A percentile compares a stretch with the other conserved stretches of the same genome.
phyloP scores from a whole-genome alignment of 2,329 filamentous ascomycete species.

The Pochonia chlamydosporia region DNA sequence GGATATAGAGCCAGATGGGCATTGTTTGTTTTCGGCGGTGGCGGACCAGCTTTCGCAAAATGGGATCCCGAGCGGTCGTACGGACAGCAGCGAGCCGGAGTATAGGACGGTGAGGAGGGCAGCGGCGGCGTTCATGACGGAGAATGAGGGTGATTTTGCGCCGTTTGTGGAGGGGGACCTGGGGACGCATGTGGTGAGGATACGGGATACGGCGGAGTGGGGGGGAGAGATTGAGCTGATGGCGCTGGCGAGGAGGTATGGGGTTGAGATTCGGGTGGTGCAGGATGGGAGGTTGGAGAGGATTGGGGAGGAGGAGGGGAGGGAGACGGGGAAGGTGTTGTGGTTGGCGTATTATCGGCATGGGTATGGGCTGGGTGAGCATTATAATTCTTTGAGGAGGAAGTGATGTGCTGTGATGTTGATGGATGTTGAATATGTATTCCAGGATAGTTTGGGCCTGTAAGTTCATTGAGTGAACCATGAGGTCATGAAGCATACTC shows the following conservation, averaged over 20 bases:
- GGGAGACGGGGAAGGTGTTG: slow-evolving; percentile 48
- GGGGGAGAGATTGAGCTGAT: slow-evolving; percentile 87
- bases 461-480: no score
- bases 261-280: slow-evolving; percentile 75
- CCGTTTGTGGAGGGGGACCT: slow-evolving; percentile 83
- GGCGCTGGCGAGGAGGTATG: slow-evolving; percentile 76
- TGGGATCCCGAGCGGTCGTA: background rate
- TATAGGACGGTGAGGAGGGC: slow-evolving; percentile 65
- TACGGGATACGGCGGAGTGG: slow-evolving; percentile 89
- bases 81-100: slow-evolving; percentile 22
- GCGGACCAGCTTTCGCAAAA: slow-evolving; percentile 8
- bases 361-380: slow-evolving; percentile 89
- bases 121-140: slow-evolving; percentile 72
- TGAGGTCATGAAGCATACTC: no score
- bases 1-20: slow-evolving; percentile 82
- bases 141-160: slow-evolving; percentile 72
- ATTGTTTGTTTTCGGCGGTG: slow-evolving; percentile 82
- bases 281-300: slow-evolving; percentile 78
- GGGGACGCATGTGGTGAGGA: slow-evolving; percentile 65
- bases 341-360: slow-evolving; percentile 96
- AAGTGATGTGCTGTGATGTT: slow-evolving; percentile 16
- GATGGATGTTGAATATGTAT: background rate
- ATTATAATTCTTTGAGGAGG: slow-evolving; percentile 83
- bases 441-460: no score
- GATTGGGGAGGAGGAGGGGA: slow-evolving; percentile 48